Evolutionary conservation across 2,329 filamentous ascomycete species (phyloP).

Genomic region (Aspergillus puulaauensis): DNA sequence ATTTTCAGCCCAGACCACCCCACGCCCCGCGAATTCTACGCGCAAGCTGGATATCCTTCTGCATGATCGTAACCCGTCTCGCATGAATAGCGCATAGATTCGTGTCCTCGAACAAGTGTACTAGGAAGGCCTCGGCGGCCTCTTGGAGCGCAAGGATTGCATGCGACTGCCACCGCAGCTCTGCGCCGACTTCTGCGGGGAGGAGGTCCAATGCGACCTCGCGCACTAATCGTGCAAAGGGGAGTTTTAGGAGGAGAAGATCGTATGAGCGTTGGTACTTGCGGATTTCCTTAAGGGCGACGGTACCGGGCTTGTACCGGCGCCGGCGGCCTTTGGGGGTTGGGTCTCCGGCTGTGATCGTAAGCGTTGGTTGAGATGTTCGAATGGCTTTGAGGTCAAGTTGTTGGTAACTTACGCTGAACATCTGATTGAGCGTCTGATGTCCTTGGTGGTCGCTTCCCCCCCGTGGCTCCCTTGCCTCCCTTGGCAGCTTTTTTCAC

Average conservation of each 20-base stretch:
- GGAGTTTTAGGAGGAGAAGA: constrained; percentile 68
- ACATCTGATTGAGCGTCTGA: constrained; percentile 40
- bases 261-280: constrained; percentile 88
- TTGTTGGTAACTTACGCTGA: constrained; percentile 29
- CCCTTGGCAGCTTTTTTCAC: constrained; percentile 19
- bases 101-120: constrained; percentile 94
- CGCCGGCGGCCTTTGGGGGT: constrained; percentile 61
- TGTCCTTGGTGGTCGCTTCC: constrained; percentile 23
- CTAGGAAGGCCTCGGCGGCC: constrained; percentile 91
- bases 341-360: constrained; percentile 66
- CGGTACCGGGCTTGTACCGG: constrained; percentile 75
- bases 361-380: constrained; percentile 11
- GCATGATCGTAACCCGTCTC: constrained; percentile 95
- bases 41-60: constrained; percentile 95
- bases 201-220: constrained; percentile 57
- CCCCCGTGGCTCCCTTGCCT: constrained; percentile 9
- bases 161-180: constrained; percentile 93
- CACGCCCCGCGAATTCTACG: constrained; percentile 74
- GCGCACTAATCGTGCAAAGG: constrained; percentile 50
- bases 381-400: neutral
- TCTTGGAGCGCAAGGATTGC: constrained; percentile 92
- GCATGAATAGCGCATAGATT: constrained; percentile 97
- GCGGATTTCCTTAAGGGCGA: constrained; percentile 87
- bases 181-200: constrained; percentile 59
- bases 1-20: constrained; percentile 63